phyloP scores from a whole-genome alignment of 1,139 yeast genomes.

The Lodderomyces elongisporus region DNA sequence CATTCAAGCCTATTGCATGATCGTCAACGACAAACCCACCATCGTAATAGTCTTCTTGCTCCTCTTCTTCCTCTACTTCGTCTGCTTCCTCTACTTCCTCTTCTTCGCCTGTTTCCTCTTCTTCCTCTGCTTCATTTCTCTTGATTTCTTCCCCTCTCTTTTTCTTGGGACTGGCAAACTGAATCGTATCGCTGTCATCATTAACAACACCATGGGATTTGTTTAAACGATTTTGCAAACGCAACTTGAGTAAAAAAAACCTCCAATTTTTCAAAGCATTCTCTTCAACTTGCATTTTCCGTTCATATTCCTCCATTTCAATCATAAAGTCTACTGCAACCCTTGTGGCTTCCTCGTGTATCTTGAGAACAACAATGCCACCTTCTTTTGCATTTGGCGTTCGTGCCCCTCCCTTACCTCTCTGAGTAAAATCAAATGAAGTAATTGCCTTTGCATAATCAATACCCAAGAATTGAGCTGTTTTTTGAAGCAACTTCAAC shows the following conservation, averaged over 20 bases:
- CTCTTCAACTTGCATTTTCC: constrained; percentile 39
- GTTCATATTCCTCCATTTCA: constrained; percentile 51
- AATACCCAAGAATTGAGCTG: constrained; percentile 64
- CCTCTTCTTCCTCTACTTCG: constrained; percentile 1
- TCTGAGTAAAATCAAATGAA: constrained; percentile 68
- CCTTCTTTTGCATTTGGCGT: constrained; percentile 59
- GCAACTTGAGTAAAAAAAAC: constrained; percentile 60
- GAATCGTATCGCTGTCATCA: no score
- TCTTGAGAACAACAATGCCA: constrained; percentile 71
- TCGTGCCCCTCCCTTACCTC: constrained; percentile 12
- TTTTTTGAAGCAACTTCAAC: constrained; percentile 52
- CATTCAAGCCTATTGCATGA: not conserved
- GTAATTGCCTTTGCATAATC: constrained; percentile 87
- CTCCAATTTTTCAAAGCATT: constrained; percentile 71
- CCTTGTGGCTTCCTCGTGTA: constrained; percentile 61
- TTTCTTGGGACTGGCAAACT: no score
- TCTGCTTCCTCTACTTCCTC: constrained; percentile 4
- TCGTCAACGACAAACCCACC: not conserved
- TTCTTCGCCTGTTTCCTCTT: constrained; percentile 8
- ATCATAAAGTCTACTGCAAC: constrained; percentile 51
- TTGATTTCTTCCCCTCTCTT: no score
- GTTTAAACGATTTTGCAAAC: constrained; percentile 67
- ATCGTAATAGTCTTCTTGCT: not conserved
- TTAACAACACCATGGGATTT: constrained; percentile 53
- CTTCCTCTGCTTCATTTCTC: no score